Base-by-base conservation (phyloP, 2,329 filamentous ascomycete species). In the Exophiala spinifera region DNA sequence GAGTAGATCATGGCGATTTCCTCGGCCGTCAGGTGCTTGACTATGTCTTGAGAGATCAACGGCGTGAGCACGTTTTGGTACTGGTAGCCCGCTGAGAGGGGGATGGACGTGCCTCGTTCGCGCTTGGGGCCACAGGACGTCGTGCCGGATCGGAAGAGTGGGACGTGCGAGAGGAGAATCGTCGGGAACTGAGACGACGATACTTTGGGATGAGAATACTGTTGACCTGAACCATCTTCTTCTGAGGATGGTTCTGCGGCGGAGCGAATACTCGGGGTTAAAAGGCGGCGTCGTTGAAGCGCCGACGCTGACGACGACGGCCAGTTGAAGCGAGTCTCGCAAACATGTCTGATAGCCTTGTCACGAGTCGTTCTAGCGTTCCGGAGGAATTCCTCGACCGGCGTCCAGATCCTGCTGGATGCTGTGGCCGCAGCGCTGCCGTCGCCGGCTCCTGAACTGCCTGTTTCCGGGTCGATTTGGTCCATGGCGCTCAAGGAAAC, bases 41-140 rank as follows among this genome's bases (percentile, higher is more conserved):
- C 76, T 34, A 99, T 76, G 48, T 85, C 84, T 43, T 84, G 79
- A 0, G 91, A 94, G 62, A 96, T 84, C 1, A 82, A 79, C 46
- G 86, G 83, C 47, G 81, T 87, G 21, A 99, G 81, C 2, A 96
- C 92, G 64, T 96, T 99, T 69, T 97, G 92, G 67, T 99, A 99
- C 69, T 99, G 94, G 67, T 96, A 96, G 13, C 94, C 94, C 14
- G 78, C 79, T 8, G 82, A 75, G 14, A 99, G 84, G 2, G 80
- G 80, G 55, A 99, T 88, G 20, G 91, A 85, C 61, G 94, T 95
- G 52, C 83, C 80, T 60, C 83, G 87, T 73, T 99, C 94, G 56
- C 94, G 85, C 45, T 86, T 74, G 1, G 89, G 90, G 0, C 94
- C 94, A 69, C 94, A 99, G 0, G 91, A 89, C 1, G 90, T 95